These are phyloP conservation scores for Gentiana macrophylla DNA, from an alignment of 257 asterid genomes.

Conservation along the genomic window DNA sequence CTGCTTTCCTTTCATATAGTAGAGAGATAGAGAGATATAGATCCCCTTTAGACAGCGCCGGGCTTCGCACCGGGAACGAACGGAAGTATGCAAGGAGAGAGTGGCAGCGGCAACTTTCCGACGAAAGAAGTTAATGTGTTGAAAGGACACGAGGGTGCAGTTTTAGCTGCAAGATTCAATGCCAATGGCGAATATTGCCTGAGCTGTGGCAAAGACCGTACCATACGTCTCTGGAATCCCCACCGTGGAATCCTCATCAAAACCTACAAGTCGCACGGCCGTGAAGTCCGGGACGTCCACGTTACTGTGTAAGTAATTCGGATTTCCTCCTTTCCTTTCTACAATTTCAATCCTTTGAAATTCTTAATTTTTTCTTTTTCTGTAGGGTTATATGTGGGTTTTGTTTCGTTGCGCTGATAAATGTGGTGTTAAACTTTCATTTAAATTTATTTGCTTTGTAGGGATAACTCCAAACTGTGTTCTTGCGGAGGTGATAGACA, in stretches of 20 bases:
- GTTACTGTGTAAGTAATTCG: constrained; percentile 40
- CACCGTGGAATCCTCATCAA: constrained; percentile 87
- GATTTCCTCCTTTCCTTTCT: background rate
- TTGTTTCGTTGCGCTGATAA: background rate
- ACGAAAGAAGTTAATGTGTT: constrained; percentile 59
- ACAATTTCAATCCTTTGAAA: background rate
- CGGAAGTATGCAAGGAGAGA: no score
- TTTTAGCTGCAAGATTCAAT: constrained; percentile 88
- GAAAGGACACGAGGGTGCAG: constrained; percentile 94
- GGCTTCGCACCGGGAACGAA: no score
- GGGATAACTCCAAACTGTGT: constrained; percentile 79
- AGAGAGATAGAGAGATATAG: no score
- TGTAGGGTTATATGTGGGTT: background rate
- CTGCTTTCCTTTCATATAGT: no score
- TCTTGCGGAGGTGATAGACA: constrained; percentile 97
- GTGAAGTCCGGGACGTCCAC: constrained; percentile 92
- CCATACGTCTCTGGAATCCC: constrained; percentile 94
- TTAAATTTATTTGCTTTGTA: constrained; percentile 9
- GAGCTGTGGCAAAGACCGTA: constrained; percentile 96
- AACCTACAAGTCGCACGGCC: constrained; percentile 93
- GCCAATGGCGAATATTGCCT: constrained; percentile 80
- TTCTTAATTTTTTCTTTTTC: background rate
- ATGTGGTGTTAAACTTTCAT: background rate
- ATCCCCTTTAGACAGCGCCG: no score
- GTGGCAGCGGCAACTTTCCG: constrained; percentile 32